phyloP scores from a whole-genome alignment of 2,329 filamentous ascomycete species.

The Exophiala sp. region DNA sequence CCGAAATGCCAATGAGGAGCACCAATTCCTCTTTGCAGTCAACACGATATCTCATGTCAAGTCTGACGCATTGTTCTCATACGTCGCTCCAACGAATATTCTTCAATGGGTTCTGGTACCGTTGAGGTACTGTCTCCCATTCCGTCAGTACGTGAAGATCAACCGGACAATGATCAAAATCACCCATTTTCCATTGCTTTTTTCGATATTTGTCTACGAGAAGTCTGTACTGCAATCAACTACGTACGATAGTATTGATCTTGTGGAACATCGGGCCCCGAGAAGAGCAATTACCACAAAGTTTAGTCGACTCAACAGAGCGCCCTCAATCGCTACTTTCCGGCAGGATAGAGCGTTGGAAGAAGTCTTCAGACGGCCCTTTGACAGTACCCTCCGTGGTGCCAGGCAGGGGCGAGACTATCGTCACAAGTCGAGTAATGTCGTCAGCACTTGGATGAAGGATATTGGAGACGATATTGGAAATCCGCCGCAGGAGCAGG shows the following conservation, averaged over 20 bases:
- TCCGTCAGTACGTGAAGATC: slow-evolving; percentile 75
- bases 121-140: slow-evolving; percentile 72
- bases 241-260: slow-evolving; percentile 77
- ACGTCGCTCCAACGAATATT: slow-evolving; percentile 86
- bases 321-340: slow-evolving; percentile 82
- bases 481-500: slow-evolving; percentile 59
- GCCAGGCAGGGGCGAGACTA: slow-evolving; percentile 58
- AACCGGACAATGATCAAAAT: slow-evolving; percentile 90
- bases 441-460: slow-evolving; percentile 90
- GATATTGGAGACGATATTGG: slow-evolving; percentile 53
- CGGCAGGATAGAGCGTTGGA: slow-evolving; percentile 87
- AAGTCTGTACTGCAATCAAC: slow-evolving; percentile 69
- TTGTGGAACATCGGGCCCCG: slow-evolving; percentile 68
- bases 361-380: slow-evolving; percentile 78
- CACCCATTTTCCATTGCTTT: slow-evolving; percentile 83
- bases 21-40: slow-evolving; percentile 88
- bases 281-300: slow-evolving; percentile 55
- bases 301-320: slow-evolving; percentile 63
- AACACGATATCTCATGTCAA: slow-evolving; percentile 98
- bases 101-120: slow-evolving; percentile 87
- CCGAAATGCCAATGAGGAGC: slow-evolving; percentile 88
- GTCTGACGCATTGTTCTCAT: slow-evolving; percentile 93
- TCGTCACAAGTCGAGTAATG: slow-evolving; percentile 70
- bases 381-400: slow-evolving; percentile 60
- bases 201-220: slow-evolving; percentile 85